Evolutionary conservation across 805 yeast genomes (phyloP), one percentile per base, ranked within the genome.

Genomic region (Lachancea nothofagi): DNA sequence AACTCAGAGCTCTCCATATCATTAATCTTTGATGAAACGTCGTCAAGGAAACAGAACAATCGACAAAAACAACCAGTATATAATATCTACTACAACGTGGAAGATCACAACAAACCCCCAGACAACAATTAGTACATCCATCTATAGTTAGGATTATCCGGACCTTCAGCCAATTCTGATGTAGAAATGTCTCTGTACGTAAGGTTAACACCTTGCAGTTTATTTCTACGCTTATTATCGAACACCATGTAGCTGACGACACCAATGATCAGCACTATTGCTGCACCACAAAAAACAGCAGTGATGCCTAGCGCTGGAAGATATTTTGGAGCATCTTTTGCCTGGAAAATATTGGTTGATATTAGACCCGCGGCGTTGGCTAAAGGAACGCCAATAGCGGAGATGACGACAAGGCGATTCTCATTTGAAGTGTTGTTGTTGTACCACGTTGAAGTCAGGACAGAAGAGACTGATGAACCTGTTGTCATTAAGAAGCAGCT

Each of bases 321-420:
- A 47, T 73, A 75, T 28, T 66, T 69, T 12, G 80, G 80, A 12
- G 77, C 70, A 52, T 74, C 78, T 41, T 67, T 65, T 8, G 71
- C 50, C 41, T 72, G 59, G 55, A 75, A 75, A 29, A 75, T 69
- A 46, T 68, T 74, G 19, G 76, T 66, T 4, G 80, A 67, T 34
- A 75, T 70, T 42, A 75, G 67, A 41, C 80, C 80, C 31, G 78
- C 78, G 29, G 74, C 69, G 47, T 75, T 75, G 15, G 78, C 79
- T 41, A 74, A 63, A 3, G 78, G 78, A 47, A 75, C 70, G 32
- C 74, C 75, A 14, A 71, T 66, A 4, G 75, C 71, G 5, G 72
- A 63, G 30, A 71, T 55, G 15, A 70, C 71, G 8, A 67, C 74
- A 41, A 76, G 64, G 31, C 73, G 56, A 37, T 64, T 66, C 38